phyloP scores from a whole-genome alignment of 2,329 filamentous ascomycete genomes.

The Huntiella decipiens region DNA sequence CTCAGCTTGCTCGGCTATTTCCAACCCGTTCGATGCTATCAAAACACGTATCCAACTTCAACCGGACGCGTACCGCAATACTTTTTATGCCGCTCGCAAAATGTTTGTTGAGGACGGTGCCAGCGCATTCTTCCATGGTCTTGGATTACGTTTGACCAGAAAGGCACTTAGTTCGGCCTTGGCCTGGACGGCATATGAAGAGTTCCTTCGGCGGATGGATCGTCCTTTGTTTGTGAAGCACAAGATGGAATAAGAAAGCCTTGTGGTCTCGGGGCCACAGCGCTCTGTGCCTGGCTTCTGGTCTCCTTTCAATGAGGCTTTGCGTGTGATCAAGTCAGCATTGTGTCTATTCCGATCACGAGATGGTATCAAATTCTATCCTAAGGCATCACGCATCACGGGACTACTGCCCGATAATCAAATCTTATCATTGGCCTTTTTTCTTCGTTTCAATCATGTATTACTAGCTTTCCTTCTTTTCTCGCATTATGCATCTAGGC shows the following conservation, averaged over 20 bases:
- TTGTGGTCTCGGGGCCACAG: neutral
- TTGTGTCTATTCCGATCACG: too few species aligned
- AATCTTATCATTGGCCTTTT: neutral
- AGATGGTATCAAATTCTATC: too few species aligned
- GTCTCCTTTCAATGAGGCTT: too few species aligned
- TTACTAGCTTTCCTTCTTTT: neutral
- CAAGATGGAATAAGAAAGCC: constrained; percentile 6
- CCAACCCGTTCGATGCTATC: constrained; percentile 91
- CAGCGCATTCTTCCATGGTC: constrained; percentile 64
- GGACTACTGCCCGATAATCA: neutral
- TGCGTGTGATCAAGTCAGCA: too few species aligned
- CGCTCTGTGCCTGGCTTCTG: too few species aligned
- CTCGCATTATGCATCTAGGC: constrained; percentile 5
- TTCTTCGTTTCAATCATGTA: neutral
- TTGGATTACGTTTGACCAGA: constrained; percentile 69
- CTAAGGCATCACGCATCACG: too few species aligned
- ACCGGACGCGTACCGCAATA: constrained; percentile 65
- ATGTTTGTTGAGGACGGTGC: constrained; percentile 73
- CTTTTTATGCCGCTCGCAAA: constrained; percentile 52
- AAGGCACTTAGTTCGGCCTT: constrained; percentile 90
- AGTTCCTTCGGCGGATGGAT: constrained; percentile 57
- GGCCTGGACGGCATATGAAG: constrained; percentile 95
- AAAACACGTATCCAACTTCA: constrained; percentile 90
- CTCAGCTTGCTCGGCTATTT: constrained; percentile 65
- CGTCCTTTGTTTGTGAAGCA: constrained; percentile 8